Percentiles rank a stretch among this genome's conserved stretches.
phyloP scores from a whole-genome alignment of 2,329 filamentous ascomycete species.

The Clonostachys sp. region DNA sequence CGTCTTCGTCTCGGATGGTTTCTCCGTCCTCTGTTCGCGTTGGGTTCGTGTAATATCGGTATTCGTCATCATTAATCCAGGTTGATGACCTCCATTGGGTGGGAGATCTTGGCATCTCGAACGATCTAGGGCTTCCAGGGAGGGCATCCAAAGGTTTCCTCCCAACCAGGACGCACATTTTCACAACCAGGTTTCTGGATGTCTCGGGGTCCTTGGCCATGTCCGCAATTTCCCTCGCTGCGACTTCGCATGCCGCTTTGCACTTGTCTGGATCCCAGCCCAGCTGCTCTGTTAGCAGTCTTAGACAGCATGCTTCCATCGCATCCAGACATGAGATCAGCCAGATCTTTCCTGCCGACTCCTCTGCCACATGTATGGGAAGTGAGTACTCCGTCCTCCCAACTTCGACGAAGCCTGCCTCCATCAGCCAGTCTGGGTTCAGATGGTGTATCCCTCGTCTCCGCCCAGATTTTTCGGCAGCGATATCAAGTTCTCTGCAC shows the following conservation, averaged over 20 bases:
- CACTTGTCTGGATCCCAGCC: slow-evolving; percentile 46
- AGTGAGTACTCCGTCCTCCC: slow-evolving; percentile 40
- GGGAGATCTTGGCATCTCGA: no score
- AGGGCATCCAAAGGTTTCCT: slow-evolving; percentile 38
- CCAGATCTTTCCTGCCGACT: slow-evolving; percentile 47
- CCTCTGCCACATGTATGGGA: slow-evolving; percentile 38
- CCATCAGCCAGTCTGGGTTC: slow-evolving; percentile 34
- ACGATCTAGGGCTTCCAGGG: no score
- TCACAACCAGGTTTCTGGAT: slow-evolving; percentile 36
- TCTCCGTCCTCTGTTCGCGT: neutral
- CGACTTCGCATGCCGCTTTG: slow-evolving; percentile 37
- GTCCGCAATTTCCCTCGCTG: slow-evolving; percentile 41
- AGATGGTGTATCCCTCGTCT: slow-evolving; percentile 39
- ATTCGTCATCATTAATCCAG: neutral
- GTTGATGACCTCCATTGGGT: no score
- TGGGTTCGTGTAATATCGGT: neutral
- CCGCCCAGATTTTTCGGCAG: slow-evolving; percentile 37
- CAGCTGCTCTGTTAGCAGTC: slow-evolving; percentile 47
- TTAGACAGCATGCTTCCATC: slow-evolving; percentile 41
- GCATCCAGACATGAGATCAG: slow-evolving; percentile 45
- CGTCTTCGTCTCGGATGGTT: neutral
- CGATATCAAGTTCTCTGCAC: slow-evolving; percentile 32
- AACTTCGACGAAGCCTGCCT: slow-evolving; percentile 48
- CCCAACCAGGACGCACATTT: slow-evolving; percentile 41
- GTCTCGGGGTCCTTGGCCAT: slow-evolving; percentile 40